These are phyloP conservation scores for Nemania bipapillata DNA, from an alignment of 2,329 filamentous ascomycete species.

Conservation along the genomic window DNA sequence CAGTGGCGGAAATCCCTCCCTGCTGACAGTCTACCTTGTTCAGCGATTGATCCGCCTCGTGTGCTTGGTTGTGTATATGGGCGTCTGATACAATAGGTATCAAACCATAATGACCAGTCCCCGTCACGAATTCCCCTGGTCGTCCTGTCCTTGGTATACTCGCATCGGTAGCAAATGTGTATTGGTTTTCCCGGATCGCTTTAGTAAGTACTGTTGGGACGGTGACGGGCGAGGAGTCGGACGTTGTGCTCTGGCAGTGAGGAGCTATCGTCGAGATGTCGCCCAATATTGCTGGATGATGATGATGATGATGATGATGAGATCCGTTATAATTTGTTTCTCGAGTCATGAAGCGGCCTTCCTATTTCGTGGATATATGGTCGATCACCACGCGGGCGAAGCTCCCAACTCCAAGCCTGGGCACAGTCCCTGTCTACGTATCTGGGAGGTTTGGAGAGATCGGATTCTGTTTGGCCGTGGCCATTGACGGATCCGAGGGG, in stretches of 20 bases:
- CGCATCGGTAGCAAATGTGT: constrained; percentile 42
- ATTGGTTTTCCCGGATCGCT: constrained; percentile 42
- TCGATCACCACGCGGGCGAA: constrained; percentile 39
- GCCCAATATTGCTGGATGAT: constrained; percentile 42
- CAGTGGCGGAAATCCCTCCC: constrained; percentile 28
- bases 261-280: constrained; percentile 43
- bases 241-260: constrained; percentile 39
- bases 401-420: constrained; percentile 40
- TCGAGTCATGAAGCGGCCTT: constrained; percentile 50
- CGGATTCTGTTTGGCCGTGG: constrained; percentile 44
- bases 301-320: constrained; percentile 42
- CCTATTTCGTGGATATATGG: constrained; percentile 23
- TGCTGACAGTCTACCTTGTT: constrained; percentile 35
- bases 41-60: constrained; percentile 32
- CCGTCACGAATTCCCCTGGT: constrained; percentile 45
- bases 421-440: constrained; percentile 42
- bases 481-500: constrained; percentile 46
- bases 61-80: constrained; percentile 39
- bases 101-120: constrained; percentile 49
- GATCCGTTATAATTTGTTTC: constrained; percentile 44
- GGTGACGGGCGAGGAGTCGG: constrained; percentile 39
- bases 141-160: constrained; percentile 41
- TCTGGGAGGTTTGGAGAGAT: constrained; percentile 42
- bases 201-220: constrained; percentile 39
- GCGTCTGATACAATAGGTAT: constrained; percentile 41